Percentiles rank a stretch among this genome's conserved stretches.
These are phyloP conservation scores for Andrographis paniculata DNA, from an alignment of 305 asterid genomes.

Conservation along the genomic window DNA sequence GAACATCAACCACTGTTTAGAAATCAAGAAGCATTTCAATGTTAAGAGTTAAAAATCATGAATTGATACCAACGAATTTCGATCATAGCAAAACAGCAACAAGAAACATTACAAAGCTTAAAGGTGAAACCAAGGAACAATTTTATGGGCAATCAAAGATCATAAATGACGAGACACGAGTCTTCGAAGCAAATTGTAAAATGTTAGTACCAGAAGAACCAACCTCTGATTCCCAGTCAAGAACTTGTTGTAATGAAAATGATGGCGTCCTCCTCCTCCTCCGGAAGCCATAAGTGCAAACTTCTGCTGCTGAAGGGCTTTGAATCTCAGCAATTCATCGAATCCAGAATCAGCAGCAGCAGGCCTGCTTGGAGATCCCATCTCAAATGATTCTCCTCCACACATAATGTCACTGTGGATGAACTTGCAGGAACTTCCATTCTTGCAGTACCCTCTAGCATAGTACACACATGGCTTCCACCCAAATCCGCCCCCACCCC, in stretches of 20 bases:
- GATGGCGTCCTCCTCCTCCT: slow-evolving; percentile 42
- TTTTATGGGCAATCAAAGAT: background rate
- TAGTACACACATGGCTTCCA: slow-evolving; percentile 81
- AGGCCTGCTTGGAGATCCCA: slow-evolving; percentile 47
- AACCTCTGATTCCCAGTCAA: slow-evolving; percentile 57
- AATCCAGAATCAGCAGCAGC: slow-evolving; percentile 25
- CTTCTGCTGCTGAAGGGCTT: slow-evolving; percentile 61
- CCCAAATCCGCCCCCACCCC: slow-evolving; percentile 53
- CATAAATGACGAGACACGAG: slow-evolving; percentile 9
- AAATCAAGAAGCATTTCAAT: background rate
- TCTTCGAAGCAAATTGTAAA: no score
- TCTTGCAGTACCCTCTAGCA: slow-evolving; percentile 68
- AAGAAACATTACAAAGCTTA: background rate
- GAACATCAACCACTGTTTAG: background rate
- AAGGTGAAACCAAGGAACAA: background rate
- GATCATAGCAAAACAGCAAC: no score
- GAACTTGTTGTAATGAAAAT: slow-evolving; percentile 42
- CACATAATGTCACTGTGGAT: slow-evolving; percentile 40
- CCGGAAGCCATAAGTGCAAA: slow-evolving; percentile 50
- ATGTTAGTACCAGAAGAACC: background rate
- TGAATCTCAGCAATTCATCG: slow-evolving; percentile 50
- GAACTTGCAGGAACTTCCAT: slow-evolving; percentile 59
- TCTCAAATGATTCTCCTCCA: slow-evolving; percentile 25
- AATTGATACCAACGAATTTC: no score
- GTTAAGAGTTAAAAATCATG: background rate